Percentiles rank a stretch among this genome's conserved stretches.
Conservation (phyloP, 2,329 filamentous ascomycete species). For the Cladosporium sphaerospermum region DNA sequence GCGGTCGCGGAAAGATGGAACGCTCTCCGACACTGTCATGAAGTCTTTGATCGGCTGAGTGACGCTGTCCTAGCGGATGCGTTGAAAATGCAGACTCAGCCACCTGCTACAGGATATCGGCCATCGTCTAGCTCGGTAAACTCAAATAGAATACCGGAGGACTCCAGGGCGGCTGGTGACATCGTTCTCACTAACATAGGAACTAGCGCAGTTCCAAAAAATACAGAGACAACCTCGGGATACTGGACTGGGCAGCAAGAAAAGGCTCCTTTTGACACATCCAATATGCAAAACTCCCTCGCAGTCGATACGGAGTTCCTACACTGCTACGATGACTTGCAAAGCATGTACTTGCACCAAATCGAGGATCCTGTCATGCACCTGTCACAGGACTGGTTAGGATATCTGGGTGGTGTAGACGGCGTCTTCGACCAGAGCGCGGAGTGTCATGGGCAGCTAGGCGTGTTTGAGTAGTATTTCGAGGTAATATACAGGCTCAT, state of each 20-base stretch:
- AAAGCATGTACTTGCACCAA: constrained; percentile 21
- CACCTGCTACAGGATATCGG: background rate
- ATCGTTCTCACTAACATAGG: too few species aligned
- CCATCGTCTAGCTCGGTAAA: background rate
- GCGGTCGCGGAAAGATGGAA: constrained; percentile 42
- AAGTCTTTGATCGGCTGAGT: constrained; percentile 39
- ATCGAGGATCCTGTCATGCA: constrained; percentile 27
- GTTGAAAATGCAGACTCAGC: constrained; percentile 27
- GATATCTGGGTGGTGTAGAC: constrained; percentile 11
- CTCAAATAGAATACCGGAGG: too few species aligned
- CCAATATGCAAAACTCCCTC: background rate
- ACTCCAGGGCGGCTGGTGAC: too few species aligned
- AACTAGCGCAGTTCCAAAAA: too few species aligned
- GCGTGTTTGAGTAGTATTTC: background rate
- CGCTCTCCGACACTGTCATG: constrained; percentile 35
- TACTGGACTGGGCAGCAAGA: constrained; percentile 2
- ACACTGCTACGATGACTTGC: constrained; percentile 34
- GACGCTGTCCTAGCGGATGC: constrained; percentile 39
- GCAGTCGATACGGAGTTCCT: constrained; percentile 35
- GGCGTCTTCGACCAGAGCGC: background rate
- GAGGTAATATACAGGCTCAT: too few species aligned
- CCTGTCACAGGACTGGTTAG: constrained; percentile 31
- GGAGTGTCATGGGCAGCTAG: background rate
- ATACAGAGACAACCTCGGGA: background rate
- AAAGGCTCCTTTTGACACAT: background rate